Conservation (phyloP, 805 yeast species). For the Candida sithepensis region DNA sequence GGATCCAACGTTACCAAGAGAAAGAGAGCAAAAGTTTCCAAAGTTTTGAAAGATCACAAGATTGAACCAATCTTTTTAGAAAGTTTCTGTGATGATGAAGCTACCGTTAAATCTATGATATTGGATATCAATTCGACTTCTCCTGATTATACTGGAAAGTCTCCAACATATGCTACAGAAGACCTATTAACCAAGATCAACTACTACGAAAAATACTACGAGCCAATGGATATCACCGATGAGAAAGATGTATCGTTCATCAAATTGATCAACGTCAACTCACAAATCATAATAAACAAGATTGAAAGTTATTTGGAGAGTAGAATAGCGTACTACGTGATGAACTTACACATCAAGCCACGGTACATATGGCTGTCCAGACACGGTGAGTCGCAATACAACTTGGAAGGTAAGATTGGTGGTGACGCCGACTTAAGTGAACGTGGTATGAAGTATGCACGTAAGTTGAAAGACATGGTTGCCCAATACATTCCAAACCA, state of each 20-base stretch:
- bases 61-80: conserved; percentile 92
- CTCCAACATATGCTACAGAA: conserved; percentile 64
- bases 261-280: conserved; percentile 81
- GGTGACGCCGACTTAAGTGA: conserved; percentile 87
- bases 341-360: conserved; percentile 93
- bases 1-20: conserved; percentile 84
- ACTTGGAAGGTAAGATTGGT: conserved; percentile 91
- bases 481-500: conserved; percentile 58
- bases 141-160: conserved; percentile 71
- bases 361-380: conserved; percentile 90
- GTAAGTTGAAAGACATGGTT: conserved; percentile 74
- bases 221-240: conserved; percentile 59
- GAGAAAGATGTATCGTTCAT: conserved; percentile 76
- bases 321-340: conserved; percentile 89
- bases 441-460: conserved; percentile 81
- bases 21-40: conserved; percentile 62
- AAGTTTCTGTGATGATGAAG: conserved; percentile 83
- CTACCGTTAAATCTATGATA: conserved; percentile 72
- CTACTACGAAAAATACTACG: conserved; percentile 70
- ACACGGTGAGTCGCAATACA: conserved; percentile 93
- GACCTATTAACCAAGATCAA: conserved; percentile 75
- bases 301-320: conserved; percentile 88
- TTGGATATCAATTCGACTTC: conserved; percentile 82
- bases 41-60: conserved; percentile 51
- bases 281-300: conserved; percentile 82